Base-by-base conservation (phyloP, 768 basidiomycete species). In the Amanita molliuscula region DNA sequence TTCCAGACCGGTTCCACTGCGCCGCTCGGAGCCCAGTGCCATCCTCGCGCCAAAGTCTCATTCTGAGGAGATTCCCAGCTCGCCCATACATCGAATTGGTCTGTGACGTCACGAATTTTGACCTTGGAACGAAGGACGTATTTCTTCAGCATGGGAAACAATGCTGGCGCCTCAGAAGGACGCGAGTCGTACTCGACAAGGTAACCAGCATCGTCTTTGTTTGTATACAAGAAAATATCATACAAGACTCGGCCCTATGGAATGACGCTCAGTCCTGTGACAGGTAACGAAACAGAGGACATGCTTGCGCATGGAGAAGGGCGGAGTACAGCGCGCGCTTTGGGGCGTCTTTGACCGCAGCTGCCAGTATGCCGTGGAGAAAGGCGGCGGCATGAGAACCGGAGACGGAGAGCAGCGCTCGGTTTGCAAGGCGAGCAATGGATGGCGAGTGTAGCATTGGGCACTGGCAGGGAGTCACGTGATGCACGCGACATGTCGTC, bases 71-170 rank as follows among this genome's bases (percentile, higher is more conserved):
- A 70, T 0, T 82, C 83, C 89, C 91, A 98, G 5, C 81, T 77
- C 0, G 83, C 77, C 82, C 88, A 95, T 10, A 88, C 76, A 55
- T 85, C 81, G 66, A 80, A 91, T 54, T 90, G 78, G 1, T 78
- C 75, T 3, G 88, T 81, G 3, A 84, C 84, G 59, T 90, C 84
- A 47, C 77, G 74, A 20, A 97, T 69, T 60, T 83, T 84, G 33
- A 97, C 90, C 61, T 90, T 94, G 11, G 92, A 84, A 4, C 95
- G 84, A 1, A 99, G 76, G 35, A 94, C 75, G 64, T 86, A 88
- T 10, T 83, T 81, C 59, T 89, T 92, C 54, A 98, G 72, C 51
- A 86, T 68, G n/a, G 80, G 60, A 11, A 82, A 63, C 25, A 96
- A 70, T 0, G 84, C 64, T 1, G 76, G 73, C 6, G 77, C 75